Conservation (phyloP, 140 eudicot genomes). For the Oenanthe javanica region DNA sequence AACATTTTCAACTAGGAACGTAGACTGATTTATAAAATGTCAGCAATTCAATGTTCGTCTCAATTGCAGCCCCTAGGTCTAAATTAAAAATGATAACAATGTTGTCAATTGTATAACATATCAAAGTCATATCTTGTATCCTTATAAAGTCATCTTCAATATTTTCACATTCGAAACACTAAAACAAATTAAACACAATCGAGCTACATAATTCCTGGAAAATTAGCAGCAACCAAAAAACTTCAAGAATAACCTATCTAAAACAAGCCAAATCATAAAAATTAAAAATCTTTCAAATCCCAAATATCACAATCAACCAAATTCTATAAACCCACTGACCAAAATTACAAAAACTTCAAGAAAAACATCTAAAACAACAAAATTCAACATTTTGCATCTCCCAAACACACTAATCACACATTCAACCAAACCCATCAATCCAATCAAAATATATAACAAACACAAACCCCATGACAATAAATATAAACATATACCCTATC, state of each 20-base stretch:
- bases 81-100: not conserved
- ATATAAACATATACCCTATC: conserved; percentile 52
- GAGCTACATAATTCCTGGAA: not conserved
- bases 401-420: not conserved
- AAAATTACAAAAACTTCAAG: not conserved
- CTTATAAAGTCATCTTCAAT: not conserved
- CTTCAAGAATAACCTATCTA: not conserved
- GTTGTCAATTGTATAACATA: not conserved
- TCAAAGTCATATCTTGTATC: not conserved
- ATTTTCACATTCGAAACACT: not conserved
- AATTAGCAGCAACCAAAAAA: not conserved
- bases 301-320: not conserved
- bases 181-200: not conserved
- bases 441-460: not conserved
- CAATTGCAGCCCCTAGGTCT: not conserved
- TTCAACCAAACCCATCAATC: not conserved
- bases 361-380: not conserved
- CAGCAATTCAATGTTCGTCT: not conserved
- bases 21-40: not conserved
- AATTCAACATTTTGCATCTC: not conserved
- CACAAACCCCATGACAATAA: not conserved
- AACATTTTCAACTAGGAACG: not conserved
- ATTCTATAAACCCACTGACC: not conserved
- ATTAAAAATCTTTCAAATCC: not conserved
- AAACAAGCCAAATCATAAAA: not conserved